Conservation (phyloP, 2,329 filamentous ascomycete species). For the Beauveria medogensis region DNA sequence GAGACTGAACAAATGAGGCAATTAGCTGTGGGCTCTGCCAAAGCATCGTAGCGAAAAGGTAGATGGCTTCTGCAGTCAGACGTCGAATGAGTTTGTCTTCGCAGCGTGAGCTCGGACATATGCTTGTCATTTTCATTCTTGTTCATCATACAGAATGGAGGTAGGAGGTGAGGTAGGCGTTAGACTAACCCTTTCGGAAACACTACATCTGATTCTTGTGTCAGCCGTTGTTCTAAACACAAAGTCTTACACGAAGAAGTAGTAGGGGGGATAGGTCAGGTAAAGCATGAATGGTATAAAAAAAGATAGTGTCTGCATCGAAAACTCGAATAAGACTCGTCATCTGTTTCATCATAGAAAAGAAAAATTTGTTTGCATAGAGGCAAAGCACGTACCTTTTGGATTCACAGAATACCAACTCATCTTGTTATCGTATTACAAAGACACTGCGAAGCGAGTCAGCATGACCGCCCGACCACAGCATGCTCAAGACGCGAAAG, state of each 20-base stretch:
- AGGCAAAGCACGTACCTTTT: background rate
- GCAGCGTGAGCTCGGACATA: constrained; percentile 76
- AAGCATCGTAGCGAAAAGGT: background rate
- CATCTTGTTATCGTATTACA: background rate
- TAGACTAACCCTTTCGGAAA: constrained; percentile 11
- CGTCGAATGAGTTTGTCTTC: constrained; percentile 31
- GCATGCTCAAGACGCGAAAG: background rate
- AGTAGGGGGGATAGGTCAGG: constrained; percentile 28
- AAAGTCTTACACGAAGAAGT: constrained; percentile 9
- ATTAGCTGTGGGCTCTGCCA: background rate
- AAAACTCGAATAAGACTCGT: constrained; percentile 71
- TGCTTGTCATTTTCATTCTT: constrained; percentile 87
- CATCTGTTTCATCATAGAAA: constrained; percentile 50
- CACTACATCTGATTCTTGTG: constrained; percentile 16
- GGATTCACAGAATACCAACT: background rate
- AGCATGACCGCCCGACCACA: background rate
- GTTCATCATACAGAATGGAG: constrained; percentile 60
- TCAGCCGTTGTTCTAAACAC: constrained; percentile 16
- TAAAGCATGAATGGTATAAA: constrained; percentile 67
- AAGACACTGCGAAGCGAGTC: background rate
- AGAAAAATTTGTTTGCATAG: constrained; percentile 16
- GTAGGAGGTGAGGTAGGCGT: constrained; percentile 5
- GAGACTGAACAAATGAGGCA: background rate
- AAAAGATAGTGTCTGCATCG: constrained; percentile 59
- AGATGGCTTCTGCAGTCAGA: constrained; percentile 10